Conservation (phyloP, 306 rosid genomes). For the Prunus dulcis region DNA sequence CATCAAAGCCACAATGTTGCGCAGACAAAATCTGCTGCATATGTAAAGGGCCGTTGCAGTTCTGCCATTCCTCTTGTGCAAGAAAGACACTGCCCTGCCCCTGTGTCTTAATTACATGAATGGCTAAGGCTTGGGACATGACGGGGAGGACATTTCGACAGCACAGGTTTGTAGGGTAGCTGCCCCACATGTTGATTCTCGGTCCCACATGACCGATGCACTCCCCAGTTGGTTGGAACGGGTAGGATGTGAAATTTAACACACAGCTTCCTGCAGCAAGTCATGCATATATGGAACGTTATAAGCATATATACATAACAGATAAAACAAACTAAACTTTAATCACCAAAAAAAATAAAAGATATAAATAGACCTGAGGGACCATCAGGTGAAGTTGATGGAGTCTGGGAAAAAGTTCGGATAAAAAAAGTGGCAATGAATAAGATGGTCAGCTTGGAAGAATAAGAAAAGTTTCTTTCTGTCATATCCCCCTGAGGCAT, state of each 20-base stretch:
- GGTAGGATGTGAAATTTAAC: conserved; percentile 34
- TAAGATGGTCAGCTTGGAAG: not conserved
- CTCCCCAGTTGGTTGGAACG: conserved; percentile 35
- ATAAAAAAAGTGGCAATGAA: conserved; percentile 1
- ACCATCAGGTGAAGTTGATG: not conserved
- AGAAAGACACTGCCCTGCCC: conserved; percentile 19
- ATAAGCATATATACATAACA: not conserved
- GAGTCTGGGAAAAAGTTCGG: not conserved
- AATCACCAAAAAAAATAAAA: not conserved
- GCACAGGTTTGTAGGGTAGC: conserved; percentile 45
- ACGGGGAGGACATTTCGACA: conserved; percentile 56
- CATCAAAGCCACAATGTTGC: conserved; percentile 35
- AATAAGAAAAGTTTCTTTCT: not conserved
- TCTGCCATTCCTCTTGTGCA: conserved; percentile 25
- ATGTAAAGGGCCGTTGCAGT: conserved; percentile 29
- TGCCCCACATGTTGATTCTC: conserved; percentile 38
- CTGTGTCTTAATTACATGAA: not conserved
- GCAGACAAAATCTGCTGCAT: conserved; percentile 27
- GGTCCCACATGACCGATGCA: conserved; percentile 29
- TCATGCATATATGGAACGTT: not conserved
- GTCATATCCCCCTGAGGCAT: not conserved
- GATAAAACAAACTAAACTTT: not conserved
- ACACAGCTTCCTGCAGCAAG: conserved; percentile 41
- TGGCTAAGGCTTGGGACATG: conserved; percentile 47
- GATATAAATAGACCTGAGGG: conserved; percentile 1